Percentiles rank a stretch among this genome's conserved stretches.
phyloP scores from a whole-genome alignment of 306 rosid species.

The Quercus gilva region DNA sequence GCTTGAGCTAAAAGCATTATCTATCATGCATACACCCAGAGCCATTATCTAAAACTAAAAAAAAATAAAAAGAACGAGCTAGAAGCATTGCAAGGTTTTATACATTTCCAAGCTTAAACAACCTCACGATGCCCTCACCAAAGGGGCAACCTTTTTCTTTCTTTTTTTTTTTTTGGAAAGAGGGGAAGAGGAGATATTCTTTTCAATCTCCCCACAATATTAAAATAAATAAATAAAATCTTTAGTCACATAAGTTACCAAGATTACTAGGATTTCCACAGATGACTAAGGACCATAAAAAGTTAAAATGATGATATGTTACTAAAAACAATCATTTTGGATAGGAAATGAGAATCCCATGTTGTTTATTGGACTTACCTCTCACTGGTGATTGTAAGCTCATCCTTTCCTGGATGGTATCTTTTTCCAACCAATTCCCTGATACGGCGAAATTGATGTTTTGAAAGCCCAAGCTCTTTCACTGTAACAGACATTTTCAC shows the following conservation, averaged over 20 bases:
- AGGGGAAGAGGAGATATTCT: not conserved
- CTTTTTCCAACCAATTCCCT: slow-evolving; percentile 90
- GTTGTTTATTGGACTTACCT: slow-evolving; percentile 43
- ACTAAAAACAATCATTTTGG: slow-evolving; percentile 1
- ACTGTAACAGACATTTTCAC: slow-evolving; percentile 89
- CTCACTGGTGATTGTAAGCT: slow-evolving; percentile 87
- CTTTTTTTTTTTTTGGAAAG: no score
- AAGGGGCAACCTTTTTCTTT: no score
- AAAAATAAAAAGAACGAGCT: not conserved
- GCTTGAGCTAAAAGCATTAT: no score
- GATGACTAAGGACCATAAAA: not conserved
- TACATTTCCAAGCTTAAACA: not conserved
- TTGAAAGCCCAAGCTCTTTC: slow-evolving; percentile 90
- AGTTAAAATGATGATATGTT: not conserved
- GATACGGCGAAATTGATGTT: slow-evolving; percentile 75
- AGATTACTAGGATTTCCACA: not conserved
- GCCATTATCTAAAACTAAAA: not conserved
- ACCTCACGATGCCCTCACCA: not conserved
- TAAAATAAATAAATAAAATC: not conserved
- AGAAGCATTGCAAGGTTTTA: not conserved
- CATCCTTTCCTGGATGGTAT: slow-evolving; percentile 92
- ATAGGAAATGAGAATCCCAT: not conserved
- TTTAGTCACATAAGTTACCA: not conserved
- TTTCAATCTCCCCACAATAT: not conserved
- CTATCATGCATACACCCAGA: no score